Base-by-base conservation (phyloP, 768 basidiomycete genomes). In the Boletellus ananas region DNA sequence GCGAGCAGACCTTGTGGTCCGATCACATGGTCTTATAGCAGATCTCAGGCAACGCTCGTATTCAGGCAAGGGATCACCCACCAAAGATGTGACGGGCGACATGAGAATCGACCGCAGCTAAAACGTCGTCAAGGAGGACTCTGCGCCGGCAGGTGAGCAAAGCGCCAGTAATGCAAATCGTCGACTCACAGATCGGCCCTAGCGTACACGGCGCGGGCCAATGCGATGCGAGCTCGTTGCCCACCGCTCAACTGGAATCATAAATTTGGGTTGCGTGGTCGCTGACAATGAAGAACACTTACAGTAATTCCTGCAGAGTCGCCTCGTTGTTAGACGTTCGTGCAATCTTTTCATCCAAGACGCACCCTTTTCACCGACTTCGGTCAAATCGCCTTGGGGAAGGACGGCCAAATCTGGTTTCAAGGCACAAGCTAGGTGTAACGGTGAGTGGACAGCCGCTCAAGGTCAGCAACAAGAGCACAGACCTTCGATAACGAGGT, bases 121-220 rank as follows among this genome's bases (percentile, higher is more conserved):
- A 76, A 36, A 92, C 92, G 54, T 98, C 94, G 58, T 97, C 95
- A 6, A 97, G 75, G 2, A 97, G 77, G 42, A 87, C 72, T 29
- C 85, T 87, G 50, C 12, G 3, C 2, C 4, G 1, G 34, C 5
- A 17, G 13, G 37, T 57, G 36, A 58, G 35, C 7, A 49, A 39
- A 3, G 46, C 20, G 18, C 1, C 25, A 0, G 20, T 1, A 3
- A 5, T 8, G 9, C 1, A 6, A 3, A 6, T 25, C 7, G 12
- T 23, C 14, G 6, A 67, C 82, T 60, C 58, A 92, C 80, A 96
- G 65, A 65, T 98, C 94, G 1, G 94, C 92, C 39, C 94, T 79
- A 3, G 92, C 84, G 67, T 97, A 97, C 0, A 95, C 88, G 3
- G 90, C 91, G 27, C 94, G 75, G 6, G 95, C 95, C 9, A 96